Evolutionary conservation across 371 early-diverging fungal species (phyloP).

Genomic region (Mortierella sp.): DNA sequence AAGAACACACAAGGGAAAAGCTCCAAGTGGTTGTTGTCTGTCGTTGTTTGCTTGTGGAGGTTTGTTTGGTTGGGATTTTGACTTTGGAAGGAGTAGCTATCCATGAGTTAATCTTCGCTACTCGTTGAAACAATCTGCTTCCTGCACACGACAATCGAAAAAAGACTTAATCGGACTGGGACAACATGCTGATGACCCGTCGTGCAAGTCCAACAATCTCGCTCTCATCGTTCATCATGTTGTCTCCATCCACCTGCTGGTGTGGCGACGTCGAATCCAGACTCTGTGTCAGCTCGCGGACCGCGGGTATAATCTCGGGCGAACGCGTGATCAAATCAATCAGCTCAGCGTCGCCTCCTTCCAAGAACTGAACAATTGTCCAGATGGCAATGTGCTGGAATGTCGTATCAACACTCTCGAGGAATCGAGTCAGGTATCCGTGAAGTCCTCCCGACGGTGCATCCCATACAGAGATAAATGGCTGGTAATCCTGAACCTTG

Average conservation of each 20-base stretch:
- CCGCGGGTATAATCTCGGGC: constrained; percentile 53
- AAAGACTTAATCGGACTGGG: not conserved
- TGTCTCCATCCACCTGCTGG: constrained; percentile 30
- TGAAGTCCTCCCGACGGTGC: constrained; percentile 77
- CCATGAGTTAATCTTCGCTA: constrained; percentile 7
- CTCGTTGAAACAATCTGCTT: not conserved
- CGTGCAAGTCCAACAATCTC: constrained; percentile 56
- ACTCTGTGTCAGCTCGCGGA: constrained; percentile 40
- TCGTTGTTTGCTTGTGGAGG: not conserved
- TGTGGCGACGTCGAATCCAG: constrained; percentile 35
- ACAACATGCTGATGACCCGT: constrained; percentile 50
- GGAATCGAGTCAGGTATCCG: constrained; percentile 79
- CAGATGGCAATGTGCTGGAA: constrained; percentile 92
- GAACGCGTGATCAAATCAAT: constrained; percentile 47
- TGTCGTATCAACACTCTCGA: constrained; percentile 77
- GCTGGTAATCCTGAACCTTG: constrained; percentile 77
- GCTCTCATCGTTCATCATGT: constrained; percentile 37
- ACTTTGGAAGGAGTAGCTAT: not conserved
- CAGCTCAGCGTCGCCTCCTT: constrained; percentile 66
- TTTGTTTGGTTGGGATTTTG: too few relatives aligned
- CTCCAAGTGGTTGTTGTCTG: not conserved
- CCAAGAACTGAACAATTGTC: constrained; percentile 89
- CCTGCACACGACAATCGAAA: not conserved
- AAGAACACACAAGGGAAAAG: not conserved
- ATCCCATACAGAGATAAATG: constrained; percentile 78